phyloP scores from a whole-genome alignment of 2,329 filamentous ascomycete species.

The Lecanicillium sp. region DNA sequence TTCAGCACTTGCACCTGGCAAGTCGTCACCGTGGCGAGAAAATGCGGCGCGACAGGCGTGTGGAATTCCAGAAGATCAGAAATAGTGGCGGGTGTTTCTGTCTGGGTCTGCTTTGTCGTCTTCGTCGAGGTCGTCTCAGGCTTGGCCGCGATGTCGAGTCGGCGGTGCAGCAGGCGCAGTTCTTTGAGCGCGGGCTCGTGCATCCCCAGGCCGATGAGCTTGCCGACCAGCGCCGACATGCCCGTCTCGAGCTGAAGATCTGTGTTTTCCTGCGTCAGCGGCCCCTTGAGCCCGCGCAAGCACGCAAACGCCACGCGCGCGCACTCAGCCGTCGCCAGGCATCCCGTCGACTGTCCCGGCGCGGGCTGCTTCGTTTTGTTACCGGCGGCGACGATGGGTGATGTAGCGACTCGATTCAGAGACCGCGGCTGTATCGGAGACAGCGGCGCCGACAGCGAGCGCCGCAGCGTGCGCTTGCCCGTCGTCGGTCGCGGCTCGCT shows the following conservation, averaged over 20 bases:
- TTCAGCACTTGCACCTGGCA: conserved; percentile 61
- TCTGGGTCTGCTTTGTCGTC: conserved; percentile 25
- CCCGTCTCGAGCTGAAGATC: conserved; percentile 66
- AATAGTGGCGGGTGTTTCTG: conserved; percentile 31
- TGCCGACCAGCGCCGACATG: conserved; percentile 63
- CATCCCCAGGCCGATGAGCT: conserved; percentile 57
- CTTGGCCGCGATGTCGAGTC: conserved; percentile 41
- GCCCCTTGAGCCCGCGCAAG: conserved; percentile 52
- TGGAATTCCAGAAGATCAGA: conserved; percentile 58
- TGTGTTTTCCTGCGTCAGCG: conserved; percentile 48
- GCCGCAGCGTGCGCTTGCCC: conserved; percentile 38
- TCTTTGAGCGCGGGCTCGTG: conserved; percentile 66
- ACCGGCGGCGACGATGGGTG: conserved; percentile 36
- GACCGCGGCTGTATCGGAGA: conserved; percentile 56
- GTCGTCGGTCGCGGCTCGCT: conserved; percentile 29
- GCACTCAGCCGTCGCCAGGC: conserved; percentile 60
- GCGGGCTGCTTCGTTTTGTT: conserved; percentile 23
- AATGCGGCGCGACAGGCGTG: conserved; percentile 34
- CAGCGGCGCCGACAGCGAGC: conserved; percentile 53
- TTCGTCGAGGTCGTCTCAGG: conserved; percentile 16
- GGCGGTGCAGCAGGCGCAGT: conserved; percentile 57
- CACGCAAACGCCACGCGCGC: conserved; percentile 61
- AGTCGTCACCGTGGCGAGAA: conserved; percentile 51
- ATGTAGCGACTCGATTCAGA: conserved; percentile 54
- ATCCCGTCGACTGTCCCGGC: conserved; percentile 33